Evolutionary conservation across 148 eudicot genomes (phyloP), one percentile per base, ranked within the genome.

Genomic region (Selenicereus undatus): DNA sequence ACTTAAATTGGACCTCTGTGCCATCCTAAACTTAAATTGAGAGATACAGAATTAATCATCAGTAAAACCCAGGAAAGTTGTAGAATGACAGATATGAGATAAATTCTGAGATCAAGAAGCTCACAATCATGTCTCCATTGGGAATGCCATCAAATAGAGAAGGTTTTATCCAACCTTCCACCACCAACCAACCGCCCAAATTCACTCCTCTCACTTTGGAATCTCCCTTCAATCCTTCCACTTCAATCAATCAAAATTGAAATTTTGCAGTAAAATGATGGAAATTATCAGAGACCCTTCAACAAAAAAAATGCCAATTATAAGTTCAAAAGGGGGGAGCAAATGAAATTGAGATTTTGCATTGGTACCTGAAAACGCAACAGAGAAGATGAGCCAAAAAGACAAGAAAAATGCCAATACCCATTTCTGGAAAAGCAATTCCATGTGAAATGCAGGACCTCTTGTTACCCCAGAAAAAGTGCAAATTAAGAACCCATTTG

Each of bases 141-240:
- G 87, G 83, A 79, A 93, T 90, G 42, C 76, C 91, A 77, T 91
- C 91, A 81, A 90, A 92, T 22, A 92, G 86, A 76, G 96, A 92
- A 83, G 96, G 96, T 82, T 92, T 92, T 64, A 92, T 90, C 98
- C 96, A 93, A 4, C 93, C 96, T 86, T 92, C 93, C n/a, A 90
- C 79, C 39, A 93, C 98, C 86, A 93, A 87, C 97, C 97, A 93
- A 20, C 97, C 97, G 78, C 97, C 97, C 85, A 93, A 88, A 84
- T 93, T 93, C 80, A 93, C 95, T 77, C 89, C 97, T 86, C 97
- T 89, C 11, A 93, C 97, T 89, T 88, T 93, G 36, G 91, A 75
- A 90, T 88, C 73, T 54, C 91, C 91, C 70, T 62, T 83, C 26
- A 93, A 50, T 79, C 97, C 95, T 81, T 90, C 90, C 80, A 90